Evolutionary conservation across 768 basidiomycete species (phyloP).

Genomic region (Sistotremastrum niveocremeum): DNA sequence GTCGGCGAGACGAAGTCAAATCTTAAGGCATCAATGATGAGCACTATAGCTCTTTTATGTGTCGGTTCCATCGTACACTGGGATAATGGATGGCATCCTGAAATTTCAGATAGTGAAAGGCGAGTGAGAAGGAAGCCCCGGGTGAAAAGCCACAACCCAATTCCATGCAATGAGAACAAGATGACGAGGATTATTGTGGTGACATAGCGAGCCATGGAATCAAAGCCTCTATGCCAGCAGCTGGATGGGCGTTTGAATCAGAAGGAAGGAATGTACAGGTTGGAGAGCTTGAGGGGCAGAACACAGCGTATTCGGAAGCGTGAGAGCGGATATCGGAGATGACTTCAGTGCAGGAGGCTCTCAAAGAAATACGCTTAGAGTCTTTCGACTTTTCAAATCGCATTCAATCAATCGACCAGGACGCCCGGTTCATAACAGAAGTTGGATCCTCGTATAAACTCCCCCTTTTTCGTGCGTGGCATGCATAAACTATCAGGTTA

Average conservation of each 20-base stretch:
- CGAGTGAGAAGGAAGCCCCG: slow-evolving; percentile 80
- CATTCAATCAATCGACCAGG: slow-evolving; percentile 72
- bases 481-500: neutral
- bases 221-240: too few species aligned
- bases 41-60: slow-evolving; percentile 66
- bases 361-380: slow-evolving; percentile 49
- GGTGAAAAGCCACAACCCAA: slow-evolving; percentile 81
- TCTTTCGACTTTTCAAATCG: slow-evolving; percentile 76
- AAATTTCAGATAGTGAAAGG: slow-evolving; percentile 50
- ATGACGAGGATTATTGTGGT: neutral
- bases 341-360: slow-evolving; percentile 7
- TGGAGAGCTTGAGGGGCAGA: too few species aligned
- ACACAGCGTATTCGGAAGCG: too few species aligned
- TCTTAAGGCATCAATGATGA: slow-evolving; percentile 86
- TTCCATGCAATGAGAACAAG: slow-evolving; percentile 50
- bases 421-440: slow-evolving; percentile 48
- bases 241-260: too few species aligned
- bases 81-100: slow-evolving; percentile 21
- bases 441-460: too few species aligned
- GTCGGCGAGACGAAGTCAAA: slow-evolving; percentile 83
- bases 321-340: too few species aligned
- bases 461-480: too few species aligned
- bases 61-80: slow-evolving; percentile 43
- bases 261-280: too few species aligned
- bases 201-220: too few species aligned